Evolutionary conservation across 2,329 filamentous ascomycete species (phyloP).

Genomic region (Pyrenophora tritici-repentis): DNA sequence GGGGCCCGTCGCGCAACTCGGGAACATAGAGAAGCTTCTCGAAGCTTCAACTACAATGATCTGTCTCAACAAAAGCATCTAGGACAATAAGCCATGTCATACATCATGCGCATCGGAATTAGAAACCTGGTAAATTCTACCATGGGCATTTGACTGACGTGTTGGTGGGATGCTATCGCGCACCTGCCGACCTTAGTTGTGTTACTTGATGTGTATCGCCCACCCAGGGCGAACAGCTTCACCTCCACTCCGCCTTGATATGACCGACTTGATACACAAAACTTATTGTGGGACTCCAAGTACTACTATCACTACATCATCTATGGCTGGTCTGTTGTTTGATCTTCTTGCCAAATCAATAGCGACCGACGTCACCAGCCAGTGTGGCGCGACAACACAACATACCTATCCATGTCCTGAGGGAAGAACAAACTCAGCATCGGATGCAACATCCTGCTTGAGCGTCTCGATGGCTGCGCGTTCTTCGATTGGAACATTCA

Average conservation of each 20-base stretch:
- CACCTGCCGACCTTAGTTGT: constrained; percentile 1
- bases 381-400: too few relatives aligned
- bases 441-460: neutral
- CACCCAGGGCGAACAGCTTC: neutral
- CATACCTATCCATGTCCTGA: too few relatives aligned
- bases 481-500: neutral
- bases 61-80: neutral
- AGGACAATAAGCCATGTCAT: neutral
- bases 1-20: constrained; percentile 13
- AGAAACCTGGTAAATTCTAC: neutral
- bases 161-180: neutral
- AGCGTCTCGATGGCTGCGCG: neutral
- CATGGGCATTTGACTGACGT: neutral
- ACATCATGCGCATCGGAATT: neutral
- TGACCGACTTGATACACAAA: too few relatives aligned
- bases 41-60: constrained; percentile 38
- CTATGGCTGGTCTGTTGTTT: too few relatives aligned
- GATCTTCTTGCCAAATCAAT: too few relatives aligned
- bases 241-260: neutral
- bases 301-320: too few relatives aligned
- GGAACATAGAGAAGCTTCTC: constrained; percentile 40
- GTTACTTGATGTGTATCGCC: neutral
- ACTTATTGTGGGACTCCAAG: too few relatives aligned
- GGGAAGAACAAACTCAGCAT: too few relatives aligned
- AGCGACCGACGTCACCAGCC: too few relatives aligned